A percentile compares a stretch with the other conserved stretches of the same genome.
Evolutionary conservation across 2,329 filamentous ascomycete genomes (phyloP).

Genomic region (Epicoccum nigrum): DNA sequence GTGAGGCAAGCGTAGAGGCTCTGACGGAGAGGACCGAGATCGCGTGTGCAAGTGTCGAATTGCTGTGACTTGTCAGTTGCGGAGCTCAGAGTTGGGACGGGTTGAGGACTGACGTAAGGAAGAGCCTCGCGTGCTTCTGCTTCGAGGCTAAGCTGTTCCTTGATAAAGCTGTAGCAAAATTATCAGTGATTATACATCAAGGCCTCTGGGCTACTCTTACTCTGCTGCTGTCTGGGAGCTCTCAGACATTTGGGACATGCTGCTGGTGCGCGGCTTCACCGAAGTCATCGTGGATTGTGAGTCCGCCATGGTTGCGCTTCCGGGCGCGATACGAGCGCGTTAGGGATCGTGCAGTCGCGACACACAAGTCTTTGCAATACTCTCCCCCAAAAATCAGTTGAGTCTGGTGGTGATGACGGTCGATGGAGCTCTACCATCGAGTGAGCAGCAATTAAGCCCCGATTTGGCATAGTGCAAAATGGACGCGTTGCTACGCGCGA

Average conservation of each 20-base stretch:
- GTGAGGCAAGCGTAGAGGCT: slow-evolving; percentile 91
- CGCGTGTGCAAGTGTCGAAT: slow-evolving; percentile 90
- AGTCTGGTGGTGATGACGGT: neutral
- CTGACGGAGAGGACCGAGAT: slow-evolving; percentile 87
- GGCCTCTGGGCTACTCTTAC: slow-evolving; percentile 25
- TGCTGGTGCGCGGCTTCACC: slow-evolving; percentile 44
- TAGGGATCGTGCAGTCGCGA: neutral
- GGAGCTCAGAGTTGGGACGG: neutral
- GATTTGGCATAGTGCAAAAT: slow-evolving; percentile 4
- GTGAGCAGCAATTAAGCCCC: slow-evolving; percentile 10
- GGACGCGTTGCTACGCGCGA: slow-evolving; percentile 23
- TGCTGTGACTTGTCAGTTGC: slow-evolving; percentile 62
- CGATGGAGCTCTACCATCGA: slow-evolving; percentile 5
- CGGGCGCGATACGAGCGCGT: neutral
- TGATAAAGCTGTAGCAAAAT: slow-evolving; percentile 71
- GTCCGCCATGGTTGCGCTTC: slow-evolving; percentile 31
- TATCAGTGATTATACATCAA: neutral
- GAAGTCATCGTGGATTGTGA: slow-evolving; percentile 29
- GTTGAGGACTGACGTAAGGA: slow-evolving; percentile 73
- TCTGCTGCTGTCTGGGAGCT: slow-evolving; percentile 62
- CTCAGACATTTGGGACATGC: slow-evolving; percentile 55
- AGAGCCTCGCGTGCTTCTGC: slow-evolving; percentile 93
- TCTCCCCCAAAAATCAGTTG: neutral
- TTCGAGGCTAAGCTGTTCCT: slow-evolving; percentile 87
- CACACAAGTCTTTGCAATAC: neutral